Evolutionary conservation across 2,329 filamentous ascomycete species (phyloP).

Genomic region (Neodidymelliopsis sp.): DNA sequence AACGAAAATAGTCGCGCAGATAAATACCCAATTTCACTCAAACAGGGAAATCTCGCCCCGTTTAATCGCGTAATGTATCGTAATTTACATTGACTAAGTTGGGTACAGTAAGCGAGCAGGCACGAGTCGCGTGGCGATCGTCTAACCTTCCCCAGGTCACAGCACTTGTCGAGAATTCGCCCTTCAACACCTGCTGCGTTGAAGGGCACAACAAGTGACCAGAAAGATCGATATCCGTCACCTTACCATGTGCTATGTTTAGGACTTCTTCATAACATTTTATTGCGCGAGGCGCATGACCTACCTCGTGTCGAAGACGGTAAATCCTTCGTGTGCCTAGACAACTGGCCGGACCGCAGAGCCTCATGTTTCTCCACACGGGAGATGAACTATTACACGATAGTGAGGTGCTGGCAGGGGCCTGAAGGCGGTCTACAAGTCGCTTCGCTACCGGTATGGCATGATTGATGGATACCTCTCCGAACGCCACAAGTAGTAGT

Average conservation of each 20-base stretch:
- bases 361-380: conserved; percentile 17
- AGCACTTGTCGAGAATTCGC: too few relatives aligned
- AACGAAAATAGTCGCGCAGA: too few relatives aligned
- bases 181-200: too few relatives aligned
- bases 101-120: neutral
- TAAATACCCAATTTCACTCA: too few relatives aligned
- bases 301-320: neutral
- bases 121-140: conserved; percentile 8
- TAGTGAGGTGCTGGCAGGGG: conserved; percentile 6
- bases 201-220: too few relatives aligned
- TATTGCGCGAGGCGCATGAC: neutral
- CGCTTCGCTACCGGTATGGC: too few relatives aligned
- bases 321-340: conserved; percentile 8
- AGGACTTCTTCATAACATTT: neutral
- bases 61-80: too few relatives aligned
- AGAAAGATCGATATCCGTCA: too few relatives aligned
- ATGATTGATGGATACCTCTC: conserved; percentile 1
- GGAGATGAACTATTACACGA: conserved; percentile 17
- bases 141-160: conserved; percentile 5
- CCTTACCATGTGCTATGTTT: neutral
- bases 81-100: too few relatives aligned
- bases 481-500: neutral
- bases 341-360: conserved; percentile 15
- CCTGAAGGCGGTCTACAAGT: conserved; percentile 11
- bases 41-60: too few relatives aligned